Percentiles rank a stretch among this genome's conserved stretches.
Evolutionary conservation across 768 basidiomycete species (phyloP).

Genomic region (Mycena olivaceomarginata): DNA sequence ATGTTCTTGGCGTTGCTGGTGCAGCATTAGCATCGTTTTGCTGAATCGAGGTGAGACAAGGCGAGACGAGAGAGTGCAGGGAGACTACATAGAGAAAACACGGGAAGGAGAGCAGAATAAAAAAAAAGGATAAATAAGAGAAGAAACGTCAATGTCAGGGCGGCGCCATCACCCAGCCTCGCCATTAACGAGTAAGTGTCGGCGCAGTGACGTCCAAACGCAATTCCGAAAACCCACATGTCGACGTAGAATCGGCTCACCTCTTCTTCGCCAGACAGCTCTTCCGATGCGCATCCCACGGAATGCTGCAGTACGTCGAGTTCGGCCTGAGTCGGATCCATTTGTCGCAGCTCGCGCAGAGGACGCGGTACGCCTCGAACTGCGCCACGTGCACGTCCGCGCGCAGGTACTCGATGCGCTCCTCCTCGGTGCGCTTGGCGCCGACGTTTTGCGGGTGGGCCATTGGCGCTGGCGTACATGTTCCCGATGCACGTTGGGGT

Average conservation of each 20-base stretch:
- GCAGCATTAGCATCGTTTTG: not conserved
- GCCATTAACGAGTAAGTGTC: not conserved
- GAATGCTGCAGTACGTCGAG: constrained; percentile 92
- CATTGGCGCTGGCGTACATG: not conserved
- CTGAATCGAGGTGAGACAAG: not conserved
- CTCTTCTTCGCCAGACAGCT: constrained; percentile 88
- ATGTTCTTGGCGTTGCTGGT: constrained; percentile 69
- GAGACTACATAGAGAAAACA: not conserved
- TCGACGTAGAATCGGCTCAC: constrained; percentile 69
- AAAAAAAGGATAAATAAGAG: not conserved
- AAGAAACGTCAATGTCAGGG: constrained; percentile 1
- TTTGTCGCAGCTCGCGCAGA: constrained; percentile 88
- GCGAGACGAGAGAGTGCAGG: not conserved
- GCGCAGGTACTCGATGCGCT: constrained; percentile 68
- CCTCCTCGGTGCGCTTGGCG: constrained; percentile 63
- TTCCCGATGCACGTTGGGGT: not conserved
- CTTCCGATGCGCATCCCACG: constrained; percentile 91
- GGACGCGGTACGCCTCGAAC: constrained; percentile 77
- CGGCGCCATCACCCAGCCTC: not conserved
- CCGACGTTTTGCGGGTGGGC: constrained; percentile 44
- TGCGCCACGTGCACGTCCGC: constrained; percentile 41
- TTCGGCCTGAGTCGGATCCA: constrained; percentile 92
- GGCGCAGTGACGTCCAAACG: not conserved
- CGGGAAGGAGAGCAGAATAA: not conserved
- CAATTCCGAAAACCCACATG: not conserved